Evolutionary conservation across 371 early-diverging fungal genomes (phyloP), one percentile per base, ranked within the genome.

Genomic region (Synchytrium microbalum): DNA sequence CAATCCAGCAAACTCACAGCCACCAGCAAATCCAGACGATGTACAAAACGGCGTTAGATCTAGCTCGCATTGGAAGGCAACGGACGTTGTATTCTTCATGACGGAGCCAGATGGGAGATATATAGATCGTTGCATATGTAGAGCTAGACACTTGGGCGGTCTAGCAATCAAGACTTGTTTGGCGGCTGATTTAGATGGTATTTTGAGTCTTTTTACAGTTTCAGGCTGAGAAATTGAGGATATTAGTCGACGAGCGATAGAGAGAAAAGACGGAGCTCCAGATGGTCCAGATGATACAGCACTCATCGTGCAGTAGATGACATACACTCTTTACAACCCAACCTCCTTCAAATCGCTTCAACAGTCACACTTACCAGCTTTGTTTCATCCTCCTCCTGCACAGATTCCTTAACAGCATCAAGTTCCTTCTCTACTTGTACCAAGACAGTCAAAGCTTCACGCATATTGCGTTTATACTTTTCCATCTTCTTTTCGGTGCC

Each of bases 71-170:
- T 86, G 82, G 60, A 89, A 90, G 38, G 75, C 67, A 32, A 95
- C 86, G 13, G 81, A 82, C 64, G 87, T 85, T 46, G 81, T 71
- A 67, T 92, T 92, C 72, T 93, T 95, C 57, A 80, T 72, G 0
- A 81, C 72, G 5, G 78, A 80, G 23, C 92, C 90, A 32, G 79
- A 77, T 24, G 83, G 78, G 10, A 80, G 71, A 53, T 81, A 80
- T 24, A 87, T 78, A 1, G 91, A 90, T 2, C 94, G 86, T 60
- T 86, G 84, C 63, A 93, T 78, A 58, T 93, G 92, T 0, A 93
- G 79, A 61, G 85, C 86, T 25, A 93, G 66, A 57, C 69, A 64
- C 16, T 30, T 57, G 14, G 79, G 79, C 1, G 76, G 64, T 14
- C 61, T 33, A 5, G 71, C 79, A 53, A 79, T 67, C 32, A 69